phyloP scores from a whole-genome alignment of 345 rosid species.

The Acer campestre region DNA sequence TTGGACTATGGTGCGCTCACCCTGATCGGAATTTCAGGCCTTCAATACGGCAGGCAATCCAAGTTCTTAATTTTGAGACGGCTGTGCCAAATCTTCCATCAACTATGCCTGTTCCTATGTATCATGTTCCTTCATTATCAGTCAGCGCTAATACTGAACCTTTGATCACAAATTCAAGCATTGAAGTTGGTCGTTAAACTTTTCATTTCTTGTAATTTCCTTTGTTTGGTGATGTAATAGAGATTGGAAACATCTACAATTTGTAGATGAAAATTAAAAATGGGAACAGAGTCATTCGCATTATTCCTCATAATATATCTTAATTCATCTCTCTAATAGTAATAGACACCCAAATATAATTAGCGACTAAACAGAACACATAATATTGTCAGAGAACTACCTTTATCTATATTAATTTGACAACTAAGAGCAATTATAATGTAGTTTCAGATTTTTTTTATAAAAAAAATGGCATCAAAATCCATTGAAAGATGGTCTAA shows the following conservation, averaged over 20 bases:
- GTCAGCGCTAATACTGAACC: neutral
- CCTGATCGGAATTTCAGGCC: conserved; percentile 29
- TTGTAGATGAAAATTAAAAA: neutral
- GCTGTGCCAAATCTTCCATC: neutral
- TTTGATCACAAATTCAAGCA: neutral
- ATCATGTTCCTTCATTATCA: neutral
- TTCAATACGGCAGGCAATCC: conserved; percentile 23
- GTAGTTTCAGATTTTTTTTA: too few species aligned
- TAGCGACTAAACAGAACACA: too few species aligned
- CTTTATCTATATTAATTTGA: too few species aligned
- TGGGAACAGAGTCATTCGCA: neutral
- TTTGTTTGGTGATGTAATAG: too few species aligned
- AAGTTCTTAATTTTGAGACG: conserved; percentile 8
- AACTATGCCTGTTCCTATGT: conserved; percentile 8
- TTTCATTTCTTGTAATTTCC: neutral
- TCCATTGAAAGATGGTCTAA: neutral
- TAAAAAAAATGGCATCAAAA: too few species aligned
- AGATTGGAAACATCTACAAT: neutral
- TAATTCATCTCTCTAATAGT: too few species aligned
- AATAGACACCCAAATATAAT: too few species aligned
- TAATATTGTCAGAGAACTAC: too few species aligned
- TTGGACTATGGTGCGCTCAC: conserved; percentile 30
- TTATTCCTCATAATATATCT: too few species aligned
- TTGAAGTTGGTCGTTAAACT: neutral
- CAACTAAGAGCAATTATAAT: too few species aligned